Conservation (phyloP, 2,329 filamentous ascomycete species). For the Sporothrix variecibatus region DNA sequence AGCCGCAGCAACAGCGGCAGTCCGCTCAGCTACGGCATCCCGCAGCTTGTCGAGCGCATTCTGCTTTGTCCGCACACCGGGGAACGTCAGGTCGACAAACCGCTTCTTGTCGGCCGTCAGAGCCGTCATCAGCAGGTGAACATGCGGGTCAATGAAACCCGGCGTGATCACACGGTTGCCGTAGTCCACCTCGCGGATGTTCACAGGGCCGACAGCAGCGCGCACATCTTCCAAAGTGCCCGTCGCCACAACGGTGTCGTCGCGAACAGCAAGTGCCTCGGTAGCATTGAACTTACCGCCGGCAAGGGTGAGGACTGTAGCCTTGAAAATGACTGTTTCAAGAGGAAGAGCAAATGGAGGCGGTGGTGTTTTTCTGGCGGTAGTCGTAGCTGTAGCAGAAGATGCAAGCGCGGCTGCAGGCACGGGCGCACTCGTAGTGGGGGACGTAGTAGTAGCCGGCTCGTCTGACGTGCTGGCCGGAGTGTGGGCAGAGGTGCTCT, state of each 20-base stretch:
- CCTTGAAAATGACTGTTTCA: conserved; percentile 17
- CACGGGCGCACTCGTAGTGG: neutral
- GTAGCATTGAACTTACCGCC: conserved; percentile 20
- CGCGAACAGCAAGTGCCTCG: conserved; percentile 23
- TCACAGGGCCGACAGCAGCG: neutral
- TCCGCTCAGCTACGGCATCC: neutral
- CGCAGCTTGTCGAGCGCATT: conserved; percentile 19
- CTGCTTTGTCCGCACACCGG: conserved; percentile 15
- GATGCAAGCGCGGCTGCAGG: neutral
- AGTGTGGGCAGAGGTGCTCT: neutral
- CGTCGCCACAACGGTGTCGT: conserved; percentile 22
- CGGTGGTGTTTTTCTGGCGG: neutral
- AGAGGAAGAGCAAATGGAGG: neutral
- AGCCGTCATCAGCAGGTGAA: conserved; percentile 26
- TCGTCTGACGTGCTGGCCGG: neutral
- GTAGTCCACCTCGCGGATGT: conserved; percentile 22
- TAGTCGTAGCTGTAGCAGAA: neutral
- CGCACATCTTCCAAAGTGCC: conserved; percentile 20
- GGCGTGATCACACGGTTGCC: conserved; percentile 17
- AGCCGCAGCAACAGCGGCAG: neutral
- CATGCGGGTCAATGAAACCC: conserved; percentile 27
- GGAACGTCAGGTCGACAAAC: conserved; percentile 25
- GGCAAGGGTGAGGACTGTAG: conserved; percentile 22
- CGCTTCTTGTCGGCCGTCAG: conserved; percentile 10
- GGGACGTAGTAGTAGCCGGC: neutral